Evolutionary conservation across 192 early-diverging fungal species (phyloP), one percentile per base, ranked within the genome.

Genomic region (Chytriomyces sp.): DNA sequence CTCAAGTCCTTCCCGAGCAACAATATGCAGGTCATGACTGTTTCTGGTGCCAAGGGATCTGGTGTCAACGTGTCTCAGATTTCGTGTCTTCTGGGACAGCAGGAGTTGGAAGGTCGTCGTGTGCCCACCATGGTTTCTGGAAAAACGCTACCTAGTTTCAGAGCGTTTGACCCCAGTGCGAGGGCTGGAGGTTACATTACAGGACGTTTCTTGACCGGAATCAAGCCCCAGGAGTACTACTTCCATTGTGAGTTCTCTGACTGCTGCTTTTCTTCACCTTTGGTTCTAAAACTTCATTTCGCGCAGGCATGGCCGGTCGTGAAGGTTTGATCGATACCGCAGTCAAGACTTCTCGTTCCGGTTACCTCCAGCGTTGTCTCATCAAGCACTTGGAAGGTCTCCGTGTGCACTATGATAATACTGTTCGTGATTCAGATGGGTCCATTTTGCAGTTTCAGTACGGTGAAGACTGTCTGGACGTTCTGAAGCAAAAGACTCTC

Each of bases 251-350:
- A 52, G 49, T 52, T 49, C 44, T 58, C 55, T 14, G 12, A 53
- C 30, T 30, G 38, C 39, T 80, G 22, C 76, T 58, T 25, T 19
- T 70, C 52, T 80, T 44, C 32, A 52, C 92, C n/a, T n/a, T n/a
- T n/a, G n/a, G 88, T 78, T 91, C 90, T 79, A 93, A 92, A 85
- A 91, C 94, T 81, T 91, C 3, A 19, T 52, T 3, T 58, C 12
- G 17, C 12, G 28, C 44, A 66, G 64, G 94, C 75, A 99, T 99
- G 98, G 96, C 96, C 66, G 98, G 98, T 75, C 92, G 98, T 81
- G 98, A 99, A 86, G 98, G 98, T 67, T 84, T 99, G n/a, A 98
- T 99, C 64, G 98, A 99, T 85, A 99, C 98, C 6, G 98, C 98
- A 66, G 98, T 99, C 78, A 99, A 99, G 85, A 99, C 98, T 0